A percentile compares a stretch with the other conserved stretches of the same genome.
These are phyloP conservation scores for Claviceps sp. DNA, from an alignment of 2,329 filamentous ascomycete species.

Conservation along the genomic window DNA sequence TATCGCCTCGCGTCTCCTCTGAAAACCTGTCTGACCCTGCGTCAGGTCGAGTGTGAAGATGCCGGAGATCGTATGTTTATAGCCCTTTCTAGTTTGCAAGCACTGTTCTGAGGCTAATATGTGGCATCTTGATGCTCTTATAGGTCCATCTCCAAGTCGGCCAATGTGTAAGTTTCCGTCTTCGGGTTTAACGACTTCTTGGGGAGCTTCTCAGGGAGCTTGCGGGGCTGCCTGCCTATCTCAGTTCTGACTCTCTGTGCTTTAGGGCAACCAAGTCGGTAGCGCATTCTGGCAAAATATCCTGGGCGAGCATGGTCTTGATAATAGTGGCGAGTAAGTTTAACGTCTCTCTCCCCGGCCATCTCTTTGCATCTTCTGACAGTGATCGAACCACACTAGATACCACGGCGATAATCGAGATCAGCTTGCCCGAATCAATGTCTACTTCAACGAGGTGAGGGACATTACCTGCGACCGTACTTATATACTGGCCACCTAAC, in stretches of 20 bases:
- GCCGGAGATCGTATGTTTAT: slow-evolving; percentile 7
- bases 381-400: slow-evolving; percentile 16
- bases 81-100: neutral
- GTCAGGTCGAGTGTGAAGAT: slow-evolving; percentile 2
- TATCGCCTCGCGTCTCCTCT: neutral
- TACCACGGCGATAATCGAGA: slow-evolving; percentile 97
- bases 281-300: slow-evolving; percentile 96
- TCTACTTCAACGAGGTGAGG: slow-evolving; percentile 79
- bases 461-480: neutral
- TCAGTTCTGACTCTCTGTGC: slow-evolving; percentile 13
- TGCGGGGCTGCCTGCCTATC: no score
- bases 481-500: neutral
- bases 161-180: slow-evolving; percentile 64
- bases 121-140: slow-evolving; percentile 37
- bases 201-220: neutral
- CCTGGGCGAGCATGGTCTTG: slow-evolving; percentile 87
- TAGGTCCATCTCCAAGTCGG: slow-evolving; percentile 99
- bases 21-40: neutral
- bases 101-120: slow-evolving; percentile 10
- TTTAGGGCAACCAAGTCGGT: slow-evolving; percentile 98
- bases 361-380: neutral
- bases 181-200: neutral
- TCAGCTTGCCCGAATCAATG: slow-evolving; percentile 98
- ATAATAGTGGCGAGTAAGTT: slow-evolving; percentile 64
- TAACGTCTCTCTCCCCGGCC: no score